Evolutionary conservation across 2,329 filamentous ascomycete genomes (phyloP).

Genomic region (Herpotrichia juniperi): DNA sequence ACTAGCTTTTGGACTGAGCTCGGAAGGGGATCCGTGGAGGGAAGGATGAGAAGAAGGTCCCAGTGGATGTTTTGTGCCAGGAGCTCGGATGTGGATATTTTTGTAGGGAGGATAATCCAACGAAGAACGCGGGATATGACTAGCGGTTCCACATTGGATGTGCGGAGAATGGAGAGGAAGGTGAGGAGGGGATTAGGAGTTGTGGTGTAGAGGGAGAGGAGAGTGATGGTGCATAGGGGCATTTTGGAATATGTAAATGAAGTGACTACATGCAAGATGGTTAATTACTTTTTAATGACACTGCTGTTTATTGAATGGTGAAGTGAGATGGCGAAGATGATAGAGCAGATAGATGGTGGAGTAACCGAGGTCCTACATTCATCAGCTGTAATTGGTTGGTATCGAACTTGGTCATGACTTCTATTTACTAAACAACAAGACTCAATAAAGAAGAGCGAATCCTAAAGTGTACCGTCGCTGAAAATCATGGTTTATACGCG

Average conservation of each 20-base stretch:
- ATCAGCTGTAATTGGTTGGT: too few relatives aligned
- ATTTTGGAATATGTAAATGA: slow-evolving; percentile 47
- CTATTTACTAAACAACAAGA: too few relatives aligned
- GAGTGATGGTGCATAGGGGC: slow-evolving; percentile 57
- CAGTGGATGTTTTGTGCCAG: slow-evolving; percentile 50
- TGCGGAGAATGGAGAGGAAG: slow-evolving; percentile 50
- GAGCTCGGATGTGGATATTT: slow-evolving; percentile 49
- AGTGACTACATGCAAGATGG: too few relatives aligned
- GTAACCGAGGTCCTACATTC: too few relatives aligned
- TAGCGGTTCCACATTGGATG: slow-evolving; percentile 46
- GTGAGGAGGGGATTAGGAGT: slow-evolving; percentile 38
- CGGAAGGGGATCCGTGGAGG: slow-evolving; percentile 33
- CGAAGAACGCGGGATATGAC: slow-evolving; percentile 52
- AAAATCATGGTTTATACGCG: too few relatives aligned
- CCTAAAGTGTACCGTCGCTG: too few relatives aligned
- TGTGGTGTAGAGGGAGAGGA: slow-evolving; percentile 50
- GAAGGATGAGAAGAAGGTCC: slow-evolving; percentile 57
- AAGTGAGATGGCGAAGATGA: too few relatives aligned
- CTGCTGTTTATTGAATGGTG: too few relatives aligned
- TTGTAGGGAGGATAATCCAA: slow-evolving; percentile 57
- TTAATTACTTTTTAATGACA: too few relatives aligned
- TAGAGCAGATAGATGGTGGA: too few relatives aligned
- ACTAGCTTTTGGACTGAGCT: slow-evolving; percentile 26
- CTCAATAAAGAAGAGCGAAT: too few relatives aligned
- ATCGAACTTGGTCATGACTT: too few relatives aligned